Percentiles rank a stretch among this genome's conserved stretches.
These are phyloP conservation scores for Inonotus hispidus DNA, from an alignment of 1,284 basidiomycete species.

Conservation along the genomic window DNA sequence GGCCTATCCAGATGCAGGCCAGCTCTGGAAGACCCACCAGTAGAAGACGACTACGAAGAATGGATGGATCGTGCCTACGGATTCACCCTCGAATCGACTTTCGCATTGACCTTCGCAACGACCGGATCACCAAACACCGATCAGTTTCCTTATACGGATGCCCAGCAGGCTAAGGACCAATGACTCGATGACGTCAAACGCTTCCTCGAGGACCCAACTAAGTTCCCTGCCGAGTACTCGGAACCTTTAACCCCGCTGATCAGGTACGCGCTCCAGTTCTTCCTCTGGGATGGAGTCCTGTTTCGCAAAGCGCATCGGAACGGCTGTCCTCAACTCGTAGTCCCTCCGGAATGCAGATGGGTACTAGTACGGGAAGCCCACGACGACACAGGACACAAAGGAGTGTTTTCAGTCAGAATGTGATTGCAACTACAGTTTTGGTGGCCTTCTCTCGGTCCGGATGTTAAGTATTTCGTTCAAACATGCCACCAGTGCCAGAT, in stretches of 20 bases:
- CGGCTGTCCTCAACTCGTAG: background rate
- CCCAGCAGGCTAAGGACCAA: too few relatives aligned
- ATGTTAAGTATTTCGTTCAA: conserved; percentile 30
- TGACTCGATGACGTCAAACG: too few relatives aligned
- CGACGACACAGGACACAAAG: conserved; percentile 27
- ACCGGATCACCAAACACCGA: too few relatives aligned
- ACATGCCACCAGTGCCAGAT: too few relatives aligned
- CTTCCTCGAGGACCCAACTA: background rate
- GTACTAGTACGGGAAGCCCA: conserved; percentile 19
- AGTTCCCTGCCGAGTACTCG: too few relatives aligned
- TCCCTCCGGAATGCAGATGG: background rate
- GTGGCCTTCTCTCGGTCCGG: conserved; percentile 26
- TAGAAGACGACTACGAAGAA: background rate
- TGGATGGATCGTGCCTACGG: too few relatives aligned
- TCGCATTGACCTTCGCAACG: too few relatives aligned
- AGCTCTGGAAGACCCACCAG: background rate
- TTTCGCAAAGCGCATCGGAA: background rate
- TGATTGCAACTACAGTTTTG: conserved; percentile 25
- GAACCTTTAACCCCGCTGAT: background rate
- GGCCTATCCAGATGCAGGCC: too few relatives aligned
- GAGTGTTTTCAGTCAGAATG: too few relatives aligned
- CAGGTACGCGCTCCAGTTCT: background rate
- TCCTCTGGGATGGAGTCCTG: background rate
- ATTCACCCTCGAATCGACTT: too few relatives aligned
- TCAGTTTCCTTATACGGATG: too few relatives aligned